Base-by-base conservation (phyloP, 2,329 filamentous ascomycete genomes). In the Zymoseptoria tritici region DNA sequence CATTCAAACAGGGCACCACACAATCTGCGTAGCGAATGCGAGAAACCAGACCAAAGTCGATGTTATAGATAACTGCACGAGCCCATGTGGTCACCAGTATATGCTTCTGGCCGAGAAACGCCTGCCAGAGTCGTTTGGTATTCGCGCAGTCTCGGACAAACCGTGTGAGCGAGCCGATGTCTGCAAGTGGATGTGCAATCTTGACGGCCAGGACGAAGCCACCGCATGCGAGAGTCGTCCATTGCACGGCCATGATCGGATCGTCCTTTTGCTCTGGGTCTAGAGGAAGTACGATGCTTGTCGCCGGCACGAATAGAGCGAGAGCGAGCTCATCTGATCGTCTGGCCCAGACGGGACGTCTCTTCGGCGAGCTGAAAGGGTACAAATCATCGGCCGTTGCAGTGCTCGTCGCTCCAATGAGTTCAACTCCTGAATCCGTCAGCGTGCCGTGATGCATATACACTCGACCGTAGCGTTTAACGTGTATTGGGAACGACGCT, bases 101-200 rank as follows among this genome's bases (percentile, higher is more conserved):
- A 9, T 60, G 58, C 13, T 36, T 36, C 31, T 42, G 54, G 11
- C 54, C 58, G 11, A 60, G 20, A 26, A 60, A 57, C 1, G 49
- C 58, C 22, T 60, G 58, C 58, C 58, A 60, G 49, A 60, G 52
- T 2, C 58, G 54, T 20, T 57, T 59, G 20, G 31, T 9, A 21
- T 21, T 56, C n/a, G 57, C 57, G 54, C 57, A 59, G 13, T 59
- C 57, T 49, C 54, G 46, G 16, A 59, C 54, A 26, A 59, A 56
- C 3, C 29, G 49, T 4, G 54, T 31, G 20, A 56, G 54, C 3
- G 57, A 29, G 2, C 54, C 46, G 54, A 59, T 59, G 22, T 59
- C 57, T 49, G 57, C 57, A 42, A 59, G 57, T 21, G 57, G 57
- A 59, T 59, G 57, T 19, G 57, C 53, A 3, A 59, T 56, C 26